A percentile compares a stretch with the other conserved stretches of the same genome.
Evolutionary conservation across 1,284 basidiomycete species (phyloP).

Genomic region (Coriolopsis trogii): DNA sequence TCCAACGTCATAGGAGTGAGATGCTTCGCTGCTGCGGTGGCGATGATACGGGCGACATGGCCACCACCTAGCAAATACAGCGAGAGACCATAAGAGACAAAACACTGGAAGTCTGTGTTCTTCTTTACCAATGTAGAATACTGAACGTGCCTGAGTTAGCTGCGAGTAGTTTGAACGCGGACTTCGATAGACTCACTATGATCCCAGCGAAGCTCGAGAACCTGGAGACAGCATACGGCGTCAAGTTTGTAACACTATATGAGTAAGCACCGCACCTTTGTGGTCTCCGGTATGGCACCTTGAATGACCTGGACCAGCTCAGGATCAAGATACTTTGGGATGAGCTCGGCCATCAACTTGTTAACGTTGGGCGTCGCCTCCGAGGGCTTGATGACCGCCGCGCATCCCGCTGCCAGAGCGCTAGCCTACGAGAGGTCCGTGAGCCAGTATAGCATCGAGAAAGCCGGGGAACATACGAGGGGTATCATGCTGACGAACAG

Average conservation of each 20-base stretch:
- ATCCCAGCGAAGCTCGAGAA: constrained; percentile 83
- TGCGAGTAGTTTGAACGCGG: too few species aligned
- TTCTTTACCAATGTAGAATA: constrained; percentile 60
- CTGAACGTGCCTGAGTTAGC: constrained; percentile 36
- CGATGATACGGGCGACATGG: constrained; percentile 77
- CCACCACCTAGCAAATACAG: constrained; percentile 45
- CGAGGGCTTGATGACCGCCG: constrained; percentile 76
- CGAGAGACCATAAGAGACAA: too few species aligned
- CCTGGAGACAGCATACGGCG: constrained; percentile 32
- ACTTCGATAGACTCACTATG: constrained; percentile 64
- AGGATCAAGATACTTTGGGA: constrained; percentile 82
- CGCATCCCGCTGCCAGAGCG: constrained; percentile 81
- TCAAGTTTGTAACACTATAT: neutral
- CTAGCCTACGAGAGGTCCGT: constrained; percentile 37
- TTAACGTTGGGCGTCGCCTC: constrained; percentile 71
- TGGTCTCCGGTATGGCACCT: constrained; percentile 75
- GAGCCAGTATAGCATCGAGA: neutral
- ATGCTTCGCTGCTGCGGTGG: constrained; percentile 80
- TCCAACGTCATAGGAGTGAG: constrained; percentile 83
- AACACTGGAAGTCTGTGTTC: neutral
- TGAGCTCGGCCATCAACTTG: constrained; percentile 68
- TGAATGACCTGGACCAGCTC: constrained; percentile 73
- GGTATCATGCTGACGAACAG: constrained; percentile 57
- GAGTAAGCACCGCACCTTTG: constrained; percentile 46
- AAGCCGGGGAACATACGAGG: constrained; percentile 45